These are phyloP conservation scores for Rhizopus sp. DNA, from an alignment of 371 early-diverging fungal genomes.

Conservation along the genomic window DNA sequence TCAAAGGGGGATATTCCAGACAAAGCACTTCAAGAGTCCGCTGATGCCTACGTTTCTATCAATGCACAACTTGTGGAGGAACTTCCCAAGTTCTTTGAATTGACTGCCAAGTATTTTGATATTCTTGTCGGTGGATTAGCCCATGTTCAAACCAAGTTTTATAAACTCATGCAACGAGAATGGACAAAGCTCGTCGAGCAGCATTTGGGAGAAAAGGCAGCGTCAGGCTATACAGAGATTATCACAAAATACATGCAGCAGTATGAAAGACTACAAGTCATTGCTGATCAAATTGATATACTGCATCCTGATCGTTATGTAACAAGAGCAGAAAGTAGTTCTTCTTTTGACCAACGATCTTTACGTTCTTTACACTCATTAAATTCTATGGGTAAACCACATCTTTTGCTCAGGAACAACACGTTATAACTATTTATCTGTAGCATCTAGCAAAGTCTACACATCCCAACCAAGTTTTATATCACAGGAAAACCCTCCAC, in stretches of 20 bases:
- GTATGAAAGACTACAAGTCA: conserved; percentile 14
- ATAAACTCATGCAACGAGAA: conserved; percentile 41
- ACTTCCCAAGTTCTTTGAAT: conserved; percentile 65
- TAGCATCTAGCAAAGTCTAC: not conserved
- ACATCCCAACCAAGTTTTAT: not conserved
- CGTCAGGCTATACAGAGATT: conserved; percentile 13
- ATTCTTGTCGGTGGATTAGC: conserved; percentile 60
- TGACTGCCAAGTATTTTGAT: conserved; percentile 67
- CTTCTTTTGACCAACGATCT: conserved; percentile 1
- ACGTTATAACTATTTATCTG: not conserved
- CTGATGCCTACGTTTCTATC: conserved; percentile 70
- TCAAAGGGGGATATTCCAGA: conserved; percentile 64
- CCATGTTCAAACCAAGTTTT: conserved; percentile 59
- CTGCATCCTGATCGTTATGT: conserved; percentile 10
- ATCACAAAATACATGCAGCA: conserved; percentile 5
- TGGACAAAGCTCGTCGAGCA: conserved; percentile 35
- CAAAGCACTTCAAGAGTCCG: conserved; percentile 69
- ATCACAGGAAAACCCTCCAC: not conserved
- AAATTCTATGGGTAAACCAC: not conserved
- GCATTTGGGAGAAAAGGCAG: conserved; percentile 17
- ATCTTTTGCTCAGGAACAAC: not conserved
- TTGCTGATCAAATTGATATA: conserved; percentile 17
- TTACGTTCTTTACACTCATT: not conserved
- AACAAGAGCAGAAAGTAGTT: conserved; percentile 1
- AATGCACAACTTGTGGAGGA: conserved; percentile 80